These are phyloP conservation scores for Magnolia changhungtana DNA, from an alignment of 164 flowering plant genomes.

Conservation along the genomic window DNA sequence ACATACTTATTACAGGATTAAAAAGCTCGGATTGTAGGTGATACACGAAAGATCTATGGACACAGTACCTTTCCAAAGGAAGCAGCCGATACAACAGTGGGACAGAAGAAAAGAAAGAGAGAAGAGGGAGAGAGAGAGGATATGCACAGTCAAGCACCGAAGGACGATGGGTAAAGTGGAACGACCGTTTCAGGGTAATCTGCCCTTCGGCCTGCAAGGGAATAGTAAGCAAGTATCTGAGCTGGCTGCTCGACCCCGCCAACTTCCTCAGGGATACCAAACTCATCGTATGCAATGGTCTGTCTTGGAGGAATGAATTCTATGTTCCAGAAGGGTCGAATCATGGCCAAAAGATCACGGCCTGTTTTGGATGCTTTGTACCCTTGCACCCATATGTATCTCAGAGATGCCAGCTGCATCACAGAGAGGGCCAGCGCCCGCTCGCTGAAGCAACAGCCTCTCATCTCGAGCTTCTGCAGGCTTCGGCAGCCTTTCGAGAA, in stretches of 20 bases:
- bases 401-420: conserved; percentile 48
- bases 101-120: neutral
- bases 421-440: conserved; percentile 64
- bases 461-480: conserved; percentile 79
- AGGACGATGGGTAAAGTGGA: conserved; percentile 38
- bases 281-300: conserved; percentile 16
- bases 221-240: conserved; percentile 88
- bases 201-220: conserved; percentile 79
- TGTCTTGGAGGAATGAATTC: conserved; percentile 69
- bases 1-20: conserved; percentile 31
- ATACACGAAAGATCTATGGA: conserved; percentile 16
- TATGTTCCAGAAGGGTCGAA: conserved; percentile 81
- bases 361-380: conserved; percentile 51
- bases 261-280: conserved; percentile 14
- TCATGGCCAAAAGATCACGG: conserved; percentile 64
- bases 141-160: conserved; percentile 30
- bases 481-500: conserved; percentile 84
- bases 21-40: conserved; percentile 5
- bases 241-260: conserved; percentile 54
- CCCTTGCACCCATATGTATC: conserved; percentile 95
- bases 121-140: conserved; percentile 9
- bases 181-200: conserved; percentile 72
- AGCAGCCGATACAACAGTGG: conserved; percentile 1
- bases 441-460: conserved; percentile 88
- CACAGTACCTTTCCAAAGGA: conserved; percentile 19